Evolutionary conservation across 139 green algal species (phyloP).

Genomic region (Micractinium conductrix): DNA sequence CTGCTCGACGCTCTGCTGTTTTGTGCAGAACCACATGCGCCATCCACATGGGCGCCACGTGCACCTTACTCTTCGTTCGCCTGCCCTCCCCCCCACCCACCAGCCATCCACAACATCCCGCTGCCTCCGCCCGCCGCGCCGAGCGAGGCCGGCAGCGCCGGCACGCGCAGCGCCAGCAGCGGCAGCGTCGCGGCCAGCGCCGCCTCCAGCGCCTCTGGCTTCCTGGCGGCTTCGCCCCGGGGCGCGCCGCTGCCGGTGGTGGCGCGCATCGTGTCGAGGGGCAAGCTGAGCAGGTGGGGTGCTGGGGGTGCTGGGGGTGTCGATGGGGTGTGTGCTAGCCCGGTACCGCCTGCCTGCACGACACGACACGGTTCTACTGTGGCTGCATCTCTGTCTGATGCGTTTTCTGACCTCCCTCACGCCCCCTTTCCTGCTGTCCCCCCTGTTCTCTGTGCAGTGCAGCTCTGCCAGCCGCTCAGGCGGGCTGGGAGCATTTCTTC

Average conservation of each 20-base stretch:
- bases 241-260: constrained; percentile 45
- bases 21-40: not conserved
- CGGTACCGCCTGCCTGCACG: no score
- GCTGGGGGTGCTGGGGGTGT: no score
- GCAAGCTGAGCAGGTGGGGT: constrained; percentile 59
- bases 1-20: no score
- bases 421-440: no score
- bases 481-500: no score
- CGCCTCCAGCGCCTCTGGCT: not conserved
- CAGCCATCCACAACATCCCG: constrained; percentile 59
- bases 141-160: not conserved
- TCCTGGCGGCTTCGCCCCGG: not conserved
- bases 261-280: constrained; percentile 70
- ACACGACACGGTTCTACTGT: no score
- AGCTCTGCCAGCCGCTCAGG: no score
- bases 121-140: not conserved
- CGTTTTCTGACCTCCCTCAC: no score
- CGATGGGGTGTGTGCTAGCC: no score
- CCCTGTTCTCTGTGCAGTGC: no score
- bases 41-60: no score
- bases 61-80: not conserved
- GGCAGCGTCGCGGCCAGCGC: not conserved
- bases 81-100: not conserved
- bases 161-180: constrained; percentile 6
- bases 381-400: no score